Evolutionary conservation across 176 grass and related monocot genomes (phyloP).

Genomic region (Guadua angustifolia): DNA sequence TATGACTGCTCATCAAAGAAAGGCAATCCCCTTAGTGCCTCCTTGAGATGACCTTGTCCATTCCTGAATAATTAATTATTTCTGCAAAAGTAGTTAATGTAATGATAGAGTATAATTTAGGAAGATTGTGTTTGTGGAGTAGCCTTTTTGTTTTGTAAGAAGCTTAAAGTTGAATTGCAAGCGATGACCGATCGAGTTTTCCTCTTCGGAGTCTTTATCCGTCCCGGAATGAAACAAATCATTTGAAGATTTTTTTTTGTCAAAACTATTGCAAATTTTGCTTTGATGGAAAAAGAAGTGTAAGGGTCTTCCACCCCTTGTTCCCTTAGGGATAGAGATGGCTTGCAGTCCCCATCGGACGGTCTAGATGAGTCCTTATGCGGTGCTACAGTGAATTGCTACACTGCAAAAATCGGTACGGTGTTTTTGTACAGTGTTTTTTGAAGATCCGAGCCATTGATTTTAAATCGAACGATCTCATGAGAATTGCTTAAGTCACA

Average conservation of each 20-base stretch:
- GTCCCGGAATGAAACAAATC: neutral
- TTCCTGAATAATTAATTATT: conserved; percentile 12
- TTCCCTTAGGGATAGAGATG: too few species aligned
- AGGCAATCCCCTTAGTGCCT: neutral
- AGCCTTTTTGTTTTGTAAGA: neutral
- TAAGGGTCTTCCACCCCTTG: too few species aligned
- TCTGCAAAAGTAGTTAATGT: conserved; percentile 11
- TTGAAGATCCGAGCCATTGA: too few species aligned
- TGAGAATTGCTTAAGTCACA: too few species aligned
- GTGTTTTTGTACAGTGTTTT: too few species aligned
- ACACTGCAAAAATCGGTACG: too few species aligned
- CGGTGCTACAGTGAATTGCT: too few species aligned
- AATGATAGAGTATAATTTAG: conserved; percentile 34
- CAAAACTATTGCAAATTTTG: neutral
- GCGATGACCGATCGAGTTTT: neutral
- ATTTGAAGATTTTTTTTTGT: neutral
- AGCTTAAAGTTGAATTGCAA: neutral
- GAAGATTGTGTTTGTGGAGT: conserved; percentile 11
- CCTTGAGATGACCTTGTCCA: neutral
- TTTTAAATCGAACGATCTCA: too few species aligned
- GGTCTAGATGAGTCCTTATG: too few species aligned
- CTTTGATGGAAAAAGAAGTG: neutral
- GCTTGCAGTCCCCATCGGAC: too few species aligned
- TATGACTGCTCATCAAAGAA: conserved; percentile 18
- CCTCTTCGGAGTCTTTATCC: neutral